Conservation (phyloP, 352 stramenopile genomes). For the Phytophthora podocarpi region DNA sequence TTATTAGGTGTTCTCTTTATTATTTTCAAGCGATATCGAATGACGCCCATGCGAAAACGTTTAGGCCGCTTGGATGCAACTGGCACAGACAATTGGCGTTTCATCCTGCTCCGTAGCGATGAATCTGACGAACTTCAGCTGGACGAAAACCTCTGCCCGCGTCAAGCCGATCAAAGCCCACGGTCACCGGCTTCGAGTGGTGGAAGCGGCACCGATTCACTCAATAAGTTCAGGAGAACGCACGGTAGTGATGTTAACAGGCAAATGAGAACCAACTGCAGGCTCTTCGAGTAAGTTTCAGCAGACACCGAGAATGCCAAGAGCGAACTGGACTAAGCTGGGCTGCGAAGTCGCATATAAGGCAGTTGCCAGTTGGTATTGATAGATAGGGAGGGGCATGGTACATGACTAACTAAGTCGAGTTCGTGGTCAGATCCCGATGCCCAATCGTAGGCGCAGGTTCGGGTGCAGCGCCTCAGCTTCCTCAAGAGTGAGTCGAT, state of each 20-base stretch:
- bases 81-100: too few relatives aligned
- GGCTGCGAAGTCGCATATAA: background rate
- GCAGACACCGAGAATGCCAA: too few relatives aligned
- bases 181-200: background rate
- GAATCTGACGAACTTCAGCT: background rate
- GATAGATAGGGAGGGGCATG: slow-evolving; percentile 4
- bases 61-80: too few relatives aligned
- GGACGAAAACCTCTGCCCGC: too few relatives aligned
- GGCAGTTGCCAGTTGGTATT: slow-evolving; percentile 1
- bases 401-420: slow-evolving; percentile 4
- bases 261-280: background rate
- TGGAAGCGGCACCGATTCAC: background rate
- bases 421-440: slow-evolving; percentile 29
- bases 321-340: too few relatives aligned
- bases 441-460: slow-evolving; percentile 30
- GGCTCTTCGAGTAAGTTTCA: too few relatives aligned
- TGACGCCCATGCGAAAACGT: too few relatives aligned
- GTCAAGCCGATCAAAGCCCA: background rate
- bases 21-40: too few relatives aligned
- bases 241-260: background rate
- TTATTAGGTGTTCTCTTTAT: too few relatives aligned
- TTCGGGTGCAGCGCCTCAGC: slow-evolving; percentile 32
- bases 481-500: slow-evolving; percentile 26
- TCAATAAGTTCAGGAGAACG: background rate
- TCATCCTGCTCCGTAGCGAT: too few relatives aligned